A percentile compares a stretch with the other conserved stretches of the same genome.
Evolutionary conservation across 148 eudicot species (phyloP).

Genomic region (Rhododendron ferrugineum): DNA sequence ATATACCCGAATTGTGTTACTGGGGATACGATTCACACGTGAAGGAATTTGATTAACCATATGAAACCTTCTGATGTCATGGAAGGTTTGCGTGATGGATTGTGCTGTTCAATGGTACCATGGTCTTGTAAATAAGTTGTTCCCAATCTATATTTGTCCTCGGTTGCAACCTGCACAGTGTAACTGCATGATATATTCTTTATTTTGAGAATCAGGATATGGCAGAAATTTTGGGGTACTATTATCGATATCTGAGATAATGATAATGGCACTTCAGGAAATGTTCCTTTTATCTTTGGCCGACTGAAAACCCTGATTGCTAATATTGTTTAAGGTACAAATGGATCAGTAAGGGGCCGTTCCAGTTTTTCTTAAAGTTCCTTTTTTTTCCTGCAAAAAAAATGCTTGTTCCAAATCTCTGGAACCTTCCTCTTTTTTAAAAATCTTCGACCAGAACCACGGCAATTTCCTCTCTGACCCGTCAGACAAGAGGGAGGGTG

Average conservation of each 20-base stretch:
- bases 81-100: neutral
- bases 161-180: neutral
- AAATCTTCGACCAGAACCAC: too few species aligned
- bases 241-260: neutral
- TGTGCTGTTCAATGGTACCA: neutral
- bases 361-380: too few species aligned
- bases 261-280: neutral
- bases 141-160: neutral
- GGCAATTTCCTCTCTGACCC: too few species aligned
- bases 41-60: neutral
- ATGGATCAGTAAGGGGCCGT: neutral
- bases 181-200: neutral
- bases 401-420: too few species aligned
- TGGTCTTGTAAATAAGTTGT: neutral
- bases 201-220: neutral
- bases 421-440: too few species aligned
- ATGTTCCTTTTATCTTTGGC: neutral
- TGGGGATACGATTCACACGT: neutral
- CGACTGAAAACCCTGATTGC: neutral
- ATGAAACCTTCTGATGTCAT: neutral
- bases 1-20: neutral
- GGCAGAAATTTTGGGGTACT: neutral
- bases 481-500: too few species aligned
- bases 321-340: neutral
- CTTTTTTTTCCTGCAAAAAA: too few species aligned